Conservation (phyloP, 345 rosid species). For the Geranium brycei region DNA sequence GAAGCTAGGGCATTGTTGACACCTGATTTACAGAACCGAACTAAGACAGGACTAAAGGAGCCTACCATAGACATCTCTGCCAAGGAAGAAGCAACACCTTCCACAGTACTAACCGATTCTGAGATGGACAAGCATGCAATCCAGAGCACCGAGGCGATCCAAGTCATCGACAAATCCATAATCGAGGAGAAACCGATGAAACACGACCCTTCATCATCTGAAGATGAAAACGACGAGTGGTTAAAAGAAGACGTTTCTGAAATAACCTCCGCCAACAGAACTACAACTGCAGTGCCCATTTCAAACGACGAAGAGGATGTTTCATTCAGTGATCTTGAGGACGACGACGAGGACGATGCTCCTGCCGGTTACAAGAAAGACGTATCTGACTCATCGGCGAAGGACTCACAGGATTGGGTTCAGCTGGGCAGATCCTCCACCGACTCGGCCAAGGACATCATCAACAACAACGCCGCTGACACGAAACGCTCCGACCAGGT, state of each 20-base stretch:
- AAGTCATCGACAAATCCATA: conserved; percentile 58
- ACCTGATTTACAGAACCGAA: conserved; percentile 33
- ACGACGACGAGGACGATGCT: conserved; percentile 47
- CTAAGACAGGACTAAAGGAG: conserved; percentile 3
- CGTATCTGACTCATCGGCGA: conserved; percentile 40
- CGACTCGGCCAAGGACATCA: conserved; percentile 31
- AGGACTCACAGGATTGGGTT: conserved; percentile 52
- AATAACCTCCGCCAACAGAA: conserved; percentile 23
- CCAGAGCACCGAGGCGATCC: conserved; percentile 31
- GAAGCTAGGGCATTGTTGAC: conserved; percentile 73
- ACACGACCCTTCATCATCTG: conserved; percentile 24
- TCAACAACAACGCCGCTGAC: conserved; percentile 11
- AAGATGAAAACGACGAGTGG: conserved; percentile 85
- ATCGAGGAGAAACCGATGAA: conserved; percentile 40
- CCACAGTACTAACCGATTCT: conserved; percentile 18
- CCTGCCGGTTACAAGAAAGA: conserved; percentile 36
- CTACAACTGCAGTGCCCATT: conserved; percentile 19
- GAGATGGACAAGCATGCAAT: conserved; percentile 40
- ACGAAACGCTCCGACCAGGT: conserved; percentile 25
- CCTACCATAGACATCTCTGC: conserved; percentile 19
- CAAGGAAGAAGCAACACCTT: conserved; percentile 28
- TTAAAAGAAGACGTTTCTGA: conserved; percentile 61
- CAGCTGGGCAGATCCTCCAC: conserved; percentile 39
- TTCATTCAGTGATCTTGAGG: conserved; percentile 94
- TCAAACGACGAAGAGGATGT: conserved; percentile 71